These are phyloP conservation scores for Panellus pusillus DNA, from an alignment of 768 basidiomycete species.

Conservation along the genomic window DNA sequence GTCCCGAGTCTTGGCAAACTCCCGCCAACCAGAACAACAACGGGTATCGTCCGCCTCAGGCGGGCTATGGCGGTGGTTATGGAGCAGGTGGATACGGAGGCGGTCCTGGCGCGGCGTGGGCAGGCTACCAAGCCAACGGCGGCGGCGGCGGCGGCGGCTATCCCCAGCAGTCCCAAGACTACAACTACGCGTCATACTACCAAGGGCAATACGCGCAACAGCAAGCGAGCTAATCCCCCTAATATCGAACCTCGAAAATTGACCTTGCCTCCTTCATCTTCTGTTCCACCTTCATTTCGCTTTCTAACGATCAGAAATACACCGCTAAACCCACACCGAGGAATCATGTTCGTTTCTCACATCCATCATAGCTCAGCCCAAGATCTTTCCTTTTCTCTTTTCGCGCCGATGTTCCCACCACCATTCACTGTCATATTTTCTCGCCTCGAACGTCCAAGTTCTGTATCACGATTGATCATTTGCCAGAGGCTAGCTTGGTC, in stretches of 20 bases:
- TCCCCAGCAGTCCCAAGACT: constrained; percentile 58
- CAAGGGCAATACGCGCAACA: constrained; percentile 86
- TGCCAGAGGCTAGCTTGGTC: constrained; percentile 3
- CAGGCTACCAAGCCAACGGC: constrained; percentile 41
- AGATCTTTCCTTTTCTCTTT: constrained; percentile 9
- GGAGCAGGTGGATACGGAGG: constrained; percentile 46
- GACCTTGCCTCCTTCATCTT: constrained; percentile 24
- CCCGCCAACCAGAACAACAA: constrained; percentile 48
- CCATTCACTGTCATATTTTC: constrained; percentile 1
- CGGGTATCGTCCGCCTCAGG: constrained; percentile 66
- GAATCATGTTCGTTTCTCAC: constrained; percentile 24
- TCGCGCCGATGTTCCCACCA: constrained; percentile 7
- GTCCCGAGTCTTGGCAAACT: constrained; percentile 84
- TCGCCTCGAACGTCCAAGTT: constrained; percentile 2
- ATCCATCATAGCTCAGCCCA: constrained; percentile 20
- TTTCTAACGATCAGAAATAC: constrained; percentile 46
- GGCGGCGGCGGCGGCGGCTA: constrained; percentile 45
- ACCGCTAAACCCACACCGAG: constrained; percentile 35
- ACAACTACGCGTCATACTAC: constrained; percentile 86
- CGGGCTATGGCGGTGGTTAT: constrained; percentile 51
- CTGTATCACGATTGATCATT: constrained; percentile 3
- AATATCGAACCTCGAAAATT: constrained; percentile 22
- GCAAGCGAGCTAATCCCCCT: constrained; percentile 43
- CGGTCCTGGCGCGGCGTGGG: constrained; percentile 41
- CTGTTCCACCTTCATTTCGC: constrained; percentile 30